Percentiles rank a stretch among this genome's conserved stretches.
Evolutionary conservation across 2,329 filamentous ascomycete genomes (phyloP).

Genomic region (Aspergillaceae sp.): DNA sequence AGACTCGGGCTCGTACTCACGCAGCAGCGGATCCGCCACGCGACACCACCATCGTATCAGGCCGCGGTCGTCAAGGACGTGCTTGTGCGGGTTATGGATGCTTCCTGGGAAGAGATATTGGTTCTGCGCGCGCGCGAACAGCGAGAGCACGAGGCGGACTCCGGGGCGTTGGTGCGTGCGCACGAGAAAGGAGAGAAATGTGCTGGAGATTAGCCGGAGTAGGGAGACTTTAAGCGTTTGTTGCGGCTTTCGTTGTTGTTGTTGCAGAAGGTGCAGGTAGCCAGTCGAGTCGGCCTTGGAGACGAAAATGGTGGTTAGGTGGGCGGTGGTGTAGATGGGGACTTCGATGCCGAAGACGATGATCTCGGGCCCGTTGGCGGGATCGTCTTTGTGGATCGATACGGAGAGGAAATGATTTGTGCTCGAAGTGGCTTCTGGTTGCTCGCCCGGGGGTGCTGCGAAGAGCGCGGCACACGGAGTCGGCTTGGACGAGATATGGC

Average conservation of each 20-base stretch:
- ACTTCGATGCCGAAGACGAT: constrained; percentile 79
- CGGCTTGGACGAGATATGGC: constrained; percentile 83
- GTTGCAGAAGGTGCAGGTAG: constrained; percentile 59
- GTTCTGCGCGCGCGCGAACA: constrained; percentile 85
- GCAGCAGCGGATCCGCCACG: constrained; percentile 68
- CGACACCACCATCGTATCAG: constrained; percentile 95
- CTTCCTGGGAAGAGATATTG: constrained; percentile 95
- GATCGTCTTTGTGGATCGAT: constrained; percentile 35
- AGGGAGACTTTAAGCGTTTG: constrained; percentile 54
- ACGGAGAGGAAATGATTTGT: constrained; percentile 71
- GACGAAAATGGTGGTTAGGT: constrained; percentile 80
- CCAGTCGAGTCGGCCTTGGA: constrained; percentile 97
- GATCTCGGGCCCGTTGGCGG: constrained; percentile 39
- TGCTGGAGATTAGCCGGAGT: constrained; percentile 57
- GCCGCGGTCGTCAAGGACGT: constrained; percentile 82
- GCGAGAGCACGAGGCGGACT: constrained; percentile 66
- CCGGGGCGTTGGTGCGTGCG: constrained; percentile 55
- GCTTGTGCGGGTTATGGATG: constrained; percentile 73
- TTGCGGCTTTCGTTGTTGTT: constrained; percentile 29
- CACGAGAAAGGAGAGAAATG: constrained; percentile 69
- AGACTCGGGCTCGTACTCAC: constrained; percentile 36
- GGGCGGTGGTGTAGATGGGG: constrained; percentile 72
- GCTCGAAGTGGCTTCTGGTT: constrained; percentile 70
- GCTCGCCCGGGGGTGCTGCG: constrained; percentile 62
- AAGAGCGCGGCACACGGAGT: constrained; percentile 67